Conservation (phyloP, 2,329 filamentous ascomycete genomes). For the Teratosphaeria nubilosa region DNA sequence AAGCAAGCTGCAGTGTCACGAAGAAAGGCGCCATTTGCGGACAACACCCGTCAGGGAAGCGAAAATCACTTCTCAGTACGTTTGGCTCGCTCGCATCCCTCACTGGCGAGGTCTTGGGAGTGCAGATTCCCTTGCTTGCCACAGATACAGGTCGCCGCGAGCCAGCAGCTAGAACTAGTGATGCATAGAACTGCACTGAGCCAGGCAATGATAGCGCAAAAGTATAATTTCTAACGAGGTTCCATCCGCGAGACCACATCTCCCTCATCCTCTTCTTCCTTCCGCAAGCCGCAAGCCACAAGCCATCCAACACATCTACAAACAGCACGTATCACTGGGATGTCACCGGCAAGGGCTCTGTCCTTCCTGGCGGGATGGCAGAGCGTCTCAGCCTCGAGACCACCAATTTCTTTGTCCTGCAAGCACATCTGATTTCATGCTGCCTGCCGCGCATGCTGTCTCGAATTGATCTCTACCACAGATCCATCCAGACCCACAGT, state of each 20-base stretch:
- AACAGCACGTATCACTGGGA: neutral
- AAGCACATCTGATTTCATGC: neutral
- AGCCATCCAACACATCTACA: neutral
- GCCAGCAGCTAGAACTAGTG: no score
- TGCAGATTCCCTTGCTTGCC: no score
- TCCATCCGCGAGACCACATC: neutral
- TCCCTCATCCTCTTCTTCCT: neutral
- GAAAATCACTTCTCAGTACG: no score
- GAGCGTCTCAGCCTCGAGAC: neutral
- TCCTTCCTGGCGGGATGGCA: neutral
- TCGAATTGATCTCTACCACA: neutral
- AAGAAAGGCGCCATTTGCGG: neutral
- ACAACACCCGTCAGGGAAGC: no score
- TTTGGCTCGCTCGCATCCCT: no score
- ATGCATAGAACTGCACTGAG: no score
- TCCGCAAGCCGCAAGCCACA: neutral
- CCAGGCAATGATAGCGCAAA: no score
- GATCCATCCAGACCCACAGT: neutral
- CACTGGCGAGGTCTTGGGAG: no score
- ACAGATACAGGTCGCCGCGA: no score
- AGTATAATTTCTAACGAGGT: neutral
- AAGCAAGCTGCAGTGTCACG: neutral
- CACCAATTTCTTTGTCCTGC: neutral
- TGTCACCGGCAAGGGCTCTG: neutral
- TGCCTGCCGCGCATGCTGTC: neutral